Evolutionary conservation across 306 rosid species (phyloP), one percentile per base, ranked within the genome.

Genomic region (Corylus americana): DNA sequence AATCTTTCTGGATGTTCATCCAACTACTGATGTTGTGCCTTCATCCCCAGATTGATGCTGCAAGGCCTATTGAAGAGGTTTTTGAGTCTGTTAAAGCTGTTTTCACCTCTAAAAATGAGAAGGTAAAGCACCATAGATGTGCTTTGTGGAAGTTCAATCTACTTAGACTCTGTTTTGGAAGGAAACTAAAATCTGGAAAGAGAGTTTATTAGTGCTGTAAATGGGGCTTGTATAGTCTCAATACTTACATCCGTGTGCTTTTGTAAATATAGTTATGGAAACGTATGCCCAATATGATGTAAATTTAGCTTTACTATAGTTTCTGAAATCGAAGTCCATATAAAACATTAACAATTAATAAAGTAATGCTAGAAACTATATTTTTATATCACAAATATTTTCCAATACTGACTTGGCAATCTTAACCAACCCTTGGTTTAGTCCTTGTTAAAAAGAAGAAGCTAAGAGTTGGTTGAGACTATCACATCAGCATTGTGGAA

Each of bases 1-100:
- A 69, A 73, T 73, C 1, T 17, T 78, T 20, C 77, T 84, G 27
- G 57, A 67, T 78, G 57, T 71, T 62, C 71, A 47, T 59, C 57
- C 55, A 71, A 35, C 25, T 54, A n/a, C 64, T 83, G 55, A 45
- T 71, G 18, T 62, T 80, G 71, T 78, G 50, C 44, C 4, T 74
- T 82, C 74, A 84, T 77, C 45, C 62, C 73, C 88, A 95, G 99
- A 75, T 95, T 84, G 92, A 89, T 76, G 98, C 99, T 80, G 93
- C 84, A 76, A 91, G 80, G 89, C 94, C 99, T 48, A 1, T 93
- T 55, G 90, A 83, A 81, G 93, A 95, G 86, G 98, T 95, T 70
- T 95, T 84, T 55, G 98, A 90, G 81, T 79, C 94, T 0, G 99
- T 95, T 71, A 91, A 93, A 86, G 94, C 81, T 53, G 63, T 93